Evolutionary conservation across 768 basidiomycete species (phyloP).

Genomic region (Tubosaeta sp.): DNA sequence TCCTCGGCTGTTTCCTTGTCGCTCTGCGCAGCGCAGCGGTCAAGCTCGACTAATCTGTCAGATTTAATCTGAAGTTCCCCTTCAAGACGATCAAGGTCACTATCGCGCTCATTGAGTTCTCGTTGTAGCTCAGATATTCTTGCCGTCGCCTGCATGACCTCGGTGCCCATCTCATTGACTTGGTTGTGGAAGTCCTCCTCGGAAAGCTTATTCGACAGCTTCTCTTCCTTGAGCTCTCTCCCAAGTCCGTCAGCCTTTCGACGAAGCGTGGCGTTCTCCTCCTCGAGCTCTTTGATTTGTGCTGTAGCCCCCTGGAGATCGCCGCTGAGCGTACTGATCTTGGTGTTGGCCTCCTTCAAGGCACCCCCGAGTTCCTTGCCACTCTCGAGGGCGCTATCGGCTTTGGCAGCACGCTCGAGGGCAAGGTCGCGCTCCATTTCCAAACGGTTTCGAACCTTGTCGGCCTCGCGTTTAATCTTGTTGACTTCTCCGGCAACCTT

Average conservation of each 20-base stretch:
- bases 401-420: constrained; percentile 43
- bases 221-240: constrained; percentile 52
- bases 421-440: constrained; percentile 5
- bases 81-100: constrained; percentile 27
- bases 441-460: background rate
- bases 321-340: constrained; percentile 48
- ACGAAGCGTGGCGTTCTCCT: constrained; percentile 51
- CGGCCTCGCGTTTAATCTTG: constrained; percentile 1
- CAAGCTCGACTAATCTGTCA: constrained; percentile 20
- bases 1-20: constrained; percentile 29
- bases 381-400: constrained; percentile 58
- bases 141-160: constrained; percentile 30
- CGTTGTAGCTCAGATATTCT: constrained; percentile 41
- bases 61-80: constrained; percentile 41
- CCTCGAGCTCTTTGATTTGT: constrained; percentile 59
- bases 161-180: constrained; percentile 27
- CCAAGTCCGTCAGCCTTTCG: constrained; percentile 53
- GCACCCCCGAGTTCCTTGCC: constrained; percentile 68
- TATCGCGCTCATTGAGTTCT: constrained; percentile 41
- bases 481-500: background rate
- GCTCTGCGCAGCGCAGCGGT: constrained; percentile 21
- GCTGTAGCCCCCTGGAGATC: constrained; percentile 51
- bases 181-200: constrained; percentile 38
- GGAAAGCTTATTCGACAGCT: constrained; percentile 36
- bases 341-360: constrained; percentile 60